Base-by-base conservation (phyloP, 768 basidiomycete species). In the Mycena capillaripes region DNA sequence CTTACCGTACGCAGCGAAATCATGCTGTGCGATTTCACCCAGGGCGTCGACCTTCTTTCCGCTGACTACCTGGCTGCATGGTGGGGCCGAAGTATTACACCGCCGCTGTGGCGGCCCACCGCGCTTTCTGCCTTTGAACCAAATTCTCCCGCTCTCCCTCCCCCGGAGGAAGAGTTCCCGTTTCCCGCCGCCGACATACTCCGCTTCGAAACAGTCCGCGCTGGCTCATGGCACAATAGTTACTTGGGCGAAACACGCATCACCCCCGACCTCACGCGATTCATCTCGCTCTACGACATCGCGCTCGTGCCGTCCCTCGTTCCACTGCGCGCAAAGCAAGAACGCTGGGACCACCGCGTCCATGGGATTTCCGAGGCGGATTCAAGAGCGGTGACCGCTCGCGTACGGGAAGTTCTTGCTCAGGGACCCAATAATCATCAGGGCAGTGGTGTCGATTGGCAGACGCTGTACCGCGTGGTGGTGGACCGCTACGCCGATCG, bases 1-100 rank as follows among this genome's bases (percentile, higher is more conserved):
- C 34, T 8, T n/a, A n/a, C n/a, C n/a, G n/a, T n/a, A n/a, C n/a
- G 5, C 16, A 85, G 84, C 56, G 84, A 85, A 66, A 78, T n/a
- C n/a, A n/a, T n/a, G n/a, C n/a, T n/a, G n/a, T n/a, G n/a, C n/a
- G n/a, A n/a, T n/a, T n/a, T n/a, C 66, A 82, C 3, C 85, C 84
- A 46, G 66, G 82, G 81, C 0, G 62, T 84, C 21, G 53, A 64
- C n/a, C 70, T 79, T 6, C 66, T 80, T 9, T 79, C 81, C 34
- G 74, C 74, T 2, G 64, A 62, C 34, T 72, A 77, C 29, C 40
- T 82, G 30, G 70, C 72, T 1, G 36, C 61, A 17, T 65, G 55
- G 66, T n/a, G n/a, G n/a, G n/a, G n/a, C n/a, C n/a, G n/a, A n/a
- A n/a, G n/a, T n/a, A n/a, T n/a, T n/a, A 42, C 25, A 25, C 3